These are phyloP conservation scores for Stephanodiscus triporus DNA, from an alignment of 108 stramenopile genomes.

Conservation along the genomic window DNA sequence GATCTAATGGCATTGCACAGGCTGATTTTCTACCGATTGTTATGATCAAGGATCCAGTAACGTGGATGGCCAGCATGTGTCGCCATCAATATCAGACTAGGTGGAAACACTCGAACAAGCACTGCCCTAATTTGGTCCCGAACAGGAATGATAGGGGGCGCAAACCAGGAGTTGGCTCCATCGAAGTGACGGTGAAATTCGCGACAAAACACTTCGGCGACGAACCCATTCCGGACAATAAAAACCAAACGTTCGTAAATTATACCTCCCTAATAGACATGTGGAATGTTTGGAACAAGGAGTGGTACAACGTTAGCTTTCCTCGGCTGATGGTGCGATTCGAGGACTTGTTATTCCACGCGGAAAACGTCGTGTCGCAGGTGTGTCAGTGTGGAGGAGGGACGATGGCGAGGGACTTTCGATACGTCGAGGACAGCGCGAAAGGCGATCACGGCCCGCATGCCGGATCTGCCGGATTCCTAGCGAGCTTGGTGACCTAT, in stretches of 20 bases:
- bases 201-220: slow-evolving; percentile 37
- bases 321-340: slow-evolving; percentile 84
- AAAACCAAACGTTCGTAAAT: slow-evolving; percentile 40
- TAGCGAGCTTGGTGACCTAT: slow-evolving; percentile 75
- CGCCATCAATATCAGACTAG: slow-evolving; percentile 64
- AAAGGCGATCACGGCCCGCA: slow-evolving; percentile 64
- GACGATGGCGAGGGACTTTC: slow-evolving; percentile 45
- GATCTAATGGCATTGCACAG: slow-evolving; percentile 1
- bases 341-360: slow-evolving; percentile 84
- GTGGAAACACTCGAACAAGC: slow-evolving; percentile 54
- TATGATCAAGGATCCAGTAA: slow-evolving; percentile 82
- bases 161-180: slow-evolving; percentile 11
- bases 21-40: slow-evolving; percentile 72
- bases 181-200: slow-evolving; percentile 26
- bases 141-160: slow-evolving; percentile 42
- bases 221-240: slow-evolving; percentile 31
- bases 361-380: slow-evolving; percentile 53
- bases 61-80: slow-evolving; percentile 90
- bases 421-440: slow-evolving; percentile 59
- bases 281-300: slow-evolving; percentile 76
- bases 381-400: slow-evolving; percentile 79
- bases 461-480: slow-evolving; percentile 58
- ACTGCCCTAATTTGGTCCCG: slow-evolving; percentile 79
- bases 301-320: slow-evolving; percentile 64
- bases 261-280: slow-evolving; percentile 64